Evolutionary conservation across 73 alveolate genomes (phyloP).

Genomic region (Tetrahymena malaccensis): DNA sequence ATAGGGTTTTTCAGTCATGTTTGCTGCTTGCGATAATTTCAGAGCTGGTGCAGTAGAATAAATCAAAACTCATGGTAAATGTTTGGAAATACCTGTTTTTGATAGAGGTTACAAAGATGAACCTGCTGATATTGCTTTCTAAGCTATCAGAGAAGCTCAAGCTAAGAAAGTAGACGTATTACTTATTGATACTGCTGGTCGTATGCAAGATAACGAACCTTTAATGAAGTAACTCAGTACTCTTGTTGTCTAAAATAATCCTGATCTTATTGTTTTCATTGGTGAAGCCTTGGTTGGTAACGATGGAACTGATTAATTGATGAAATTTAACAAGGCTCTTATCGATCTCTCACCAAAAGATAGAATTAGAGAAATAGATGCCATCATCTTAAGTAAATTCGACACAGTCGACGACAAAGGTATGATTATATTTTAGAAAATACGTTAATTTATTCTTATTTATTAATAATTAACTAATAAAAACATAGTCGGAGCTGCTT

Average conservation of each 20-base stretch:
- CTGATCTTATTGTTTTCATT: slow-evolving; percentile 93
- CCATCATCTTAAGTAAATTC: slow-evolving; percentile 95
- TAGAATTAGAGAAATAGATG: slow-evolving; percentile 97
- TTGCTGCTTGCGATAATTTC: slow-evolving; percentile 99
- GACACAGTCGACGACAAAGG: slow-evolving; percentile 99
- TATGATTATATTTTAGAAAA: neutral
- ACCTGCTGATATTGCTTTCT: slow-evolving; percentile 90
- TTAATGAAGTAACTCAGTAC: slow-evolving; percentile 97
- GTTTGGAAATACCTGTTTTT: slow-evolving; percentile 91
- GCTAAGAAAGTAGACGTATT: slow-evolving; percentile 92
- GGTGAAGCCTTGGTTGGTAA: slow-evolving; percentile 99
- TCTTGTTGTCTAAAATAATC: slow-evolving; percentile 93
- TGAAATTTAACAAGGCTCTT: slow-evolving; percentile 87
- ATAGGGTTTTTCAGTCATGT: slow-evolving; percentile 71
- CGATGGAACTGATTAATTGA: slow-evolving; percentile 97
- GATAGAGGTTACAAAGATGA: slow-evolving; percentile 98
- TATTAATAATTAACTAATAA: neutral
- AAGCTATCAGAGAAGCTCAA: slow-evolving; percentile 86
- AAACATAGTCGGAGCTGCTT: slow-evolving; percentile 99
- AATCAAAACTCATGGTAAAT: slow-evolving; percentile 91
- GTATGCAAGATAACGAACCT: slow-evolving; percentile 99
- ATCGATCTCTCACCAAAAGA: slow-evolving; percentile 82
- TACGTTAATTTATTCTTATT: neutral
- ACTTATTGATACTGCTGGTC: slow-evolving; percentile 99
- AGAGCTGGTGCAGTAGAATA: slow-evolving; percentile 99